phyloP scores from a whole-genome alignment of 2,329 filamentous ascomycete genomes.

The Furcasterigmium sp. region DNA sequence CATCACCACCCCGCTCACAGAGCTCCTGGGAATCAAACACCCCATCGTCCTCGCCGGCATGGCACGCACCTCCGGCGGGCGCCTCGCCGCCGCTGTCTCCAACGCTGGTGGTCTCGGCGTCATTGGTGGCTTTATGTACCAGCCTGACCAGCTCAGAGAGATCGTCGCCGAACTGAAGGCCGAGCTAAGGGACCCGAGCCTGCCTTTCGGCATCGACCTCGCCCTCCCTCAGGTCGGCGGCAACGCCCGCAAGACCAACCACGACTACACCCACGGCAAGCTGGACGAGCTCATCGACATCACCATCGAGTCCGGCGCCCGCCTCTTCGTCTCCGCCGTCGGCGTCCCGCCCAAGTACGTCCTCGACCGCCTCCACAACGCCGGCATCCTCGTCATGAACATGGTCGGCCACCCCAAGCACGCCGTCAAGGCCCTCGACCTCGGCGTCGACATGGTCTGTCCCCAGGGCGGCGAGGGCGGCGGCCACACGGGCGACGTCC shows the following conservation, averaged over 20 bases:
- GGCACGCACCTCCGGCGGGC: slow-evolving; percentile 76
- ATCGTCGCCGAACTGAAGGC: slow-evolving; percentile 86
- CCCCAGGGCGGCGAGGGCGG: slow-evolving; percentile 92
- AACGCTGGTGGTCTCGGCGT: slow-evolving; percentile 83
- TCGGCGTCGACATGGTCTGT: slow-evolving; percentile 86
- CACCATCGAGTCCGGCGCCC: slow-evolving; percentile 76
- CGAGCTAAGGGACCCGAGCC: slow-evolving; percentile 56
- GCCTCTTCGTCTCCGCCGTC: slow-evolving; percentile 81
- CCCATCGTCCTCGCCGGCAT: slow-evolving; percentile 92
- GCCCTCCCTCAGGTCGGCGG: slow-evolving; percentile 87
- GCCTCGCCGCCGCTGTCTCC: slow-evolving; percentile 78
- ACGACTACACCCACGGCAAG: slow-evolving; percentile 89
- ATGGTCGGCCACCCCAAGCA: slow-evolving; percentile 95
- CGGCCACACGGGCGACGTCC: slow-evolving; percentile 85
- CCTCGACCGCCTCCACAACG: slow-evolving; percentile 71
- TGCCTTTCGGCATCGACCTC: slow-evolving; percentile 89
- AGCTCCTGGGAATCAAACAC: slow-evolving; percentile 76
- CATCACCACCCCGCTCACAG: slow-evolving; percentile 72
- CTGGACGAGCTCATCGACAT: slow-evolving; percentile 85
- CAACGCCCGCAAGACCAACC: slow-evolving; percentile 80
- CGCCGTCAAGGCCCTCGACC: slow-evolving; percentile 79
- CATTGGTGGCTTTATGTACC: slow-evolving; percentile 68
- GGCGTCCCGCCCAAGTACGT: slow-evolving; percentile 74
- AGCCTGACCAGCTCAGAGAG: slow-evolving; percentile 65
- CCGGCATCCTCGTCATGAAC: slow-evolving; percentile 87